Evolutionary conservation across 1,284 basidiomycete genomes (phyloP).

Genomic region (Apiotrichum porosum): DNA sequence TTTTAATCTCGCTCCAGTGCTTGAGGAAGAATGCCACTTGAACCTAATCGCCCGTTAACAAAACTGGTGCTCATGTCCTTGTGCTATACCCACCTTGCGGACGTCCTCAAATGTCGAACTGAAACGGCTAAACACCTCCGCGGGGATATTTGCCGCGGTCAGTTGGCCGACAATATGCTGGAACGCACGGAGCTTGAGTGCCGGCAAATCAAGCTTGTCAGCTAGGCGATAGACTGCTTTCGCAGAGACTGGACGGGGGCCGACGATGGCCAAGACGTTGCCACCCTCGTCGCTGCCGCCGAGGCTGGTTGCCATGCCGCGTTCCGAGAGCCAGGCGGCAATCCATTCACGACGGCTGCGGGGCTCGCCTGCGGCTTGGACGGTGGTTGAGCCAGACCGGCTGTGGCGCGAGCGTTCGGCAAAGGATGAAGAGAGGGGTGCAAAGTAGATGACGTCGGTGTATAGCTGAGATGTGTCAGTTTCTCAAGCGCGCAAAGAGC

Average conservation of each 20-base stretch:
- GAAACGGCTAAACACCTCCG: constrained; percentile 81
- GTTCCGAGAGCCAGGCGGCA: constrained; percentile 34
- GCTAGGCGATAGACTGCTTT: constrained; percentile 85
- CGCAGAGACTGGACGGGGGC: constrained; percentile 73
- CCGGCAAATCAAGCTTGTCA: constrained; percentile 56
- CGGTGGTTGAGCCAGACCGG: neutral
- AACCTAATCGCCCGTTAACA: too few species aligned
- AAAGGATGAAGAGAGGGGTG: constrained; percentile 66
- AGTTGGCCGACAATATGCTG: constrained; percentile 72
- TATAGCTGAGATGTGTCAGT: constrained; percentile 58
- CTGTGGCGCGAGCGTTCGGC: neutral
- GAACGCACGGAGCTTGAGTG: constrained; percentile 42
- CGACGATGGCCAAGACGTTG: constrained; percentile 23
- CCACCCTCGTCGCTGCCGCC: neutral
- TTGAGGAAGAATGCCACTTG: constrained; percentile 71
- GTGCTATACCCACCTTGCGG: constrained; percentile 67
- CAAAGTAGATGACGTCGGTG: constrained; percentile 76
- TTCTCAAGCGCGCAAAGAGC: neutral
- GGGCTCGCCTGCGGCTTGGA: neutral
- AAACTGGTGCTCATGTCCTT: too few species aligned
- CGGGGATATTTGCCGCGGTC: constrained; percentile 72
- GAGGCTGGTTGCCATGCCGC: constrained; percentile 13
- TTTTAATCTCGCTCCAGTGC: constrained; percentile 75
- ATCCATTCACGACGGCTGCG: constrained; percentile 38
- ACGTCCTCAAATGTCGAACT: constrained; percentile 74